Evolutionary conservation across 106 monocot genomes (phyloP).

Genomic region (Dendrobium chrysotoxum): DNA sequence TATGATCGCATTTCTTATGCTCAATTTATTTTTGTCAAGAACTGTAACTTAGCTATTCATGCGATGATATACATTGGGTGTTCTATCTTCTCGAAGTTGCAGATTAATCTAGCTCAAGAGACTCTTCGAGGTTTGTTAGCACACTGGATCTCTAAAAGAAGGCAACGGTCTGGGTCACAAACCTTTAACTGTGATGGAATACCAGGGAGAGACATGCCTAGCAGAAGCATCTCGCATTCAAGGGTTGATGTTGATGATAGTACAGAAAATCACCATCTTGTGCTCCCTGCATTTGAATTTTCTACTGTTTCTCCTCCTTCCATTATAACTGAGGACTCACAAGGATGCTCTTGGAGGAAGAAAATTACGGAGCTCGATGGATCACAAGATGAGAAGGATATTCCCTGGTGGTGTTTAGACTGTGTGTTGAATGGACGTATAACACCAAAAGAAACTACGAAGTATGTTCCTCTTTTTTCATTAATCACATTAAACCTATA

Average conservation of each 20-base stretch:
- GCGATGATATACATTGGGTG: background rate
- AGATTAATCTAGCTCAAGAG: constrained; percentile 97
- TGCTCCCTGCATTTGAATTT: constrained; percentile 72
- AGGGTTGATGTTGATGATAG: constrained; percentile 65
- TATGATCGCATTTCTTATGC: background rate
- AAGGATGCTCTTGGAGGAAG: constrained; percentile 92
- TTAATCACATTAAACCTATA: background rate
- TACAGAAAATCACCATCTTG: constrained; percentile 40
- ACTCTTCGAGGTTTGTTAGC: constrained; percentile 78
- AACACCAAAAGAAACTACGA: constrained; percentile 74
- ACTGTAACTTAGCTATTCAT: background rate
- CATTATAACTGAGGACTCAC: constrained; percentile 85
- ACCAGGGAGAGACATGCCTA: constrained; percentile 40
- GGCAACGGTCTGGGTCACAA: constrained; percentile 49
- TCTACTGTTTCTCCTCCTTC: constrained; percentile 75
- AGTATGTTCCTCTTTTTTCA: constrained; percentile 33
- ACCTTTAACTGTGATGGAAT: constrained; percentile 47
- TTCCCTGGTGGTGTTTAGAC: constrained; percentile 94
- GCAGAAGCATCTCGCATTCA: constrained; percentile 46
- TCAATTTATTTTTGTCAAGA: background rate
- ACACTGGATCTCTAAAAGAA: constrained; percentile 79
- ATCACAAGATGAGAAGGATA: constrained; percentile 82
- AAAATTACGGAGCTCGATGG: constrained; percentile 81
- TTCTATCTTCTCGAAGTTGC: constrained; percentile 13
- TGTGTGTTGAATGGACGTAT: constrained; percentile 69